These are phyloP conservation scores for Arabidopsis thaliana DNA, from an alignment of 345 rosid genomes.

Conservation along the genomic window TAIR10.1 NC_003076.8:8937501-8938000, in stretches of 20 bases:
- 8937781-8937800: slow-evolving; percentile 36
- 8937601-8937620: slow-evolving; percentile 96
- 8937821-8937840: slow-evolving; percentile 58
- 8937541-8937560: slow-evolving; percentile 87
- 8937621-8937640: slow-evolving; percentile 71
- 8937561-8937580: slow-evolving; percentile 77
- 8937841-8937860: slow-evolving; percentile 55
- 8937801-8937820: slow-evolving; percentile 67
- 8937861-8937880: slow-evolving; percentile 60
- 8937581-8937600: slow-evolving; percentile 99
- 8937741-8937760: slow-evolving; percentile 92
- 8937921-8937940: slow-evolving; percentile 75
- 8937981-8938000: slow-evolving; percentile 80
- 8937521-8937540: slow-evolving; percentile 62
- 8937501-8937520: not conserved
- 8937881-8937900: slow-evolving; percentile 54
- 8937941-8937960: slow-evolving; percentile 61
- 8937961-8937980: slow-evolving; percentile 83
- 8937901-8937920: slow-evolving; percentile 72
- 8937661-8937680: slow-evolving; percentile 64
- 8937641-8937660: slow-evolving; percentile 75
- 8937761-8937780: slow-evolving; percentile 66
- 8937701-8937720: slow-evolving; percentile 76
- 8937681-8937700: slow-evolving; percentile 54
- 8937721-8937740: slow-evolving; percentile 84